Base-by-base conservation (phyloP, 1,284 basidiomycete species). In the Schizopora paradoxa region DNA sequence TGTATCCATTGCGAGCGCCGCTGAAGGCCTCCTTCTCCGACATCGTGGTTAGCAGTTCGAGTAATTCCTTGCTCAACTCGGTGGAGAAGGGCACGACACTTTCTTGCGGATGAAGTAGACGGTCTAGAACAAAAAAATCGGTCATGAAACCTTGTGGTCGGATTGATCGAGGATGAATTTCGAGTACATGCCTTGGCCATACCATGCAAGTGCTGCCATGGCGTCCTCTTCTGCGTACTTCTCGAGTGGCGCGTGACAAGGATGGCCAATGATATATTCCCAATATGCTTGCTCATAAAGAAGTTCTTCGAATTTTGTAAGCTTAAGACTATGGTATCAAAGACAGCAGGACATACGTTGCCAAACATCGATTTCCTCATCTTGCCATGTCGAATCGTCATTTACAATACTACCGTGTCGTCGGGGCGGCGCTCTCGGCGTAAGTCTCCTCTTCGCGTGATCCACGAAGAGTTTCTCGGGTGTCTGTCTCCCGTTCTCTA, bases 261-360 rank as follows among this genome's bases (percentile, higher is more conserved):
- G 72, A 54, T 77, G 73, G 25, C 66, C 64, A 58, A 64, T 67
- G 6, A 79, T 51, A 47, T 66, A 74, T 45, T 70, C 74, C 73
- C 73, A 77, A 53, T 77, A 77, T 11, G 45, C 45, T 31, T 47
- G 45, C 39, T 47, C 45, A 11, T 23, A 34, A 8, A 22, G 21
- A 11, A 47, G 23, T 32, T 40, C 44, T 45, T 35, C 11, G 25
- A 13, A n/a, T 10, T 14, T 18, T 23, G 22, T 19, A 10, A 16
- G 6, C 33, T 13, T 16, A 13, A 35, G 33, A 22, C 5, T 35
- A 10, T 7, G 11, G 8, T 35, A 10, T 6, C 18, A 22, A 19
- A 21, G 35, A 29, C 16, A n/a, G n/a, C 18, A n/a, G 4, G n/a
- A 41, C 45, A 33, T 25, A 47, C 45, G 39, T 18, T 47, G 28